Evolutionary conservation across 345 rosid genomes (phyloP).

Genomic region (Garcia nutans): DNA sequence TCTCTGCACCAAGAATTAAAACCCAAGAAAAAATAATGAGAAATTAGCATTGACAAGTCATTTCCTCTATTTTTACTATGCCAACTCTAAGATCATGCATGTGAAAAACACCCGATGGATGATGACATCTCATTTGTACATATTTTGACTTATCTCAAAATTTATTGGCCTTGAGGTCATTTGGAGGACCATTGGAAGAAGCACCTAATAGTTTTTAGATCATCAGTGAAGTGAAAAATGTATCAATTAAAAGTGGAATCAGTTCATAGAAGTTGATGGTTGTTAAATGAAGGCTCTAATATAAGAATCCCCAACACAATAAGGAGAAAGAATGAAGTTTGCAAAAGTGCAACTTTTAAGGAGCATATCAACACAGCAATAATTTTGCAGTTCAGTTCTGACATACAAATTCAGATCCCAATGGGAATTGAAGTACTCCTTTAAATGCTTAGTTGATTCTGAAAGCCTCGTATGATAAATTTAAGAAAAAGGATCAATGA

Average conservation of each 20-base stretch:
- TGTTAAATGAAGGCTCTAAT: background rate
- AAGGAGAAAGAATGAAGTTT: background rate
- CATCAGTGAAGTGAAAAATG: background rate
- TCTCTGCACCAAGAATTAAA: slow-evolving; percentile 58
- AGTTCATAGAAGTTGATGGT: background rate
- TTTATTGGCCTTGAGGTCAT: background rate
- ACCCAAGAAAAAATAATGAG: background rate
- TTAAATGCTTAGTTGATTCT: background rate
- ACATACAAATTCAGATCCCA: background rate
- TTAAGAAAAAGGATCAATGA: background rate
- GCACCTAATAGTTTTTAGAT: background rate
- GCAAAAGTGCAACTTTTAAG: background rate
- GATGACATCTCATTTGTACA: background rate
- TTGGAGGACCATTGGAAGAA: background rate
- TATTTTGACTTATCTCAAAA: background rate
- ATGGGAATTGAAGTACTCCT: background rate
- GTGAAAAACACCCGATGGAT: background rate
- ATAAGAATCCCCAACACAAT: background rate
- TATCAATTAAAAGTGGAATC: too few relatives aligned
- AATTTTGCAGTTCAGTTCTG: background rate
- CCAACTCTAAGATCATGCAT: background rate
- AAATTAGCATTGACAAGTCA: background rate
- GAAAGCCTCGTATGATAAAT: background rate
- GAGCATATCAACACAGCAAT: background rate
- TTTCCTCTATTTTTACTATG: background rate